Percentiles rank a stretch among this genome's conserved stretches.
Conservation (phyloP, 495 filamentous ascomycete genomes). For the Bombardia bombarda region DNA sequence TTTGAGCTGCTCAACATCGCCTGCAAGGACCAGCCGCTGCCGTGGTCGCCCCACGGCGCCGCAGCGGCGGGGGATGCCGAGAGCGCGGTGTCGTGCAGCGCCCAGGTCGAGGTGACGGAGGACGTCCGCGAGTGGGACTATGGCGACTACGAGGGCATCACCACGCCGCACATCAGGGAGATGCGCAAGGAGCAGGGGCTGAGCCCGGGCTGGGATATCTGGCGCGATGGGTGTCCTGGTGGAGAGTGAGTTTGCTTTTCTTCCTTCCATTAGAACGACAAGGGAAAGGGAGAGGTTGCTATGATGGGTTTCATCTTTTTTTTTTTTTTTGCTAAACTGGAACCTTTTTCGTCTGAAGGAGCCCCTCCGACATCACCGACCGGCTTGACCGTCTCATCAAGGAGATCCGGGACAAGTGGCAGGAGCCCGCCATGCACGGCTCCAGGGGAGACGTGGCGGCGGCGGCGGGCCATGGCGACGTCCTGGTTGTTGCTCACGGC, state of each 20-base stretch:
- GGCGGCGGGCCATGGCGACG: slow-evolving; percentile 35
- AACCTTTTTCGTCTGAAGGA: no score
- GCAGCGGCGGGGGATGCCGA: no score
- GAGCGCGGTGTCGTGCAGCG: slow-evolving; percentile 29
- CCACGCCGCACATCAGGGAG: slow-evolving; percentile 59
- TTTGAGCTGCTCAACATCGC: slow-evolving; percentile 71
- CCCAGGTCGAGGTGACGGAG: slow-evolving; percentile 59
- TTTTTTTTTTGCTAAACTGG: no score
- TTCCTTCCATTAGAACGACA: no score
- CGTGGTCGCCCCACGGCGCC: slow-evolving; percentile 37
- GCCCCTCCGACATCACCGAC: slow-evolving; percentile 54
- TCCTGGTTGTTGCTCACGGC: slow-evolving; percentile 68
- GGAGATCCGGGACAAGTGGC: slow-evolving; percentile 58
- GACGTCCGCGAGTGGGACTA: slow-evolving; percentile 94
- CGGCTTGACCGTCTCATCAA: slow-evolving; percentile 69
- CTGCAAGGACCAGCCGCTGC: slow-evolving; percentile 29
- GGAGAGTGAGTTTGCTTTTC: slow-evolving; percentile 57
- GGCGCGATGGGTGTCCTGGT: slow-evolving; percentile 69
- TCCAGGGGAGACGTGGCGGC: slow-evolving; percentile 36
- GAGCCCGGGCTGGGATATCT: slow-evolving; percentile 66
- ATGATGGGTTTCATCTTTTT: no score
- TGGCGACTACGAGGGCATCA: slow-evolving; percentile 89
- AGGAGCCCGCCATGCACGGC: slow-evolving; percentile 42
- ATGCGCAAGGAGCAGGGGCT: slow-evolving; percentile 52
- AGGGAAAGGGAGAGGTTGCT: no score